These are phyloP conservation scores for Extremus antarcticus DNA, from an alignment of 495 filamentous ascomycete species.

Conservation along the genomic window DNA sequence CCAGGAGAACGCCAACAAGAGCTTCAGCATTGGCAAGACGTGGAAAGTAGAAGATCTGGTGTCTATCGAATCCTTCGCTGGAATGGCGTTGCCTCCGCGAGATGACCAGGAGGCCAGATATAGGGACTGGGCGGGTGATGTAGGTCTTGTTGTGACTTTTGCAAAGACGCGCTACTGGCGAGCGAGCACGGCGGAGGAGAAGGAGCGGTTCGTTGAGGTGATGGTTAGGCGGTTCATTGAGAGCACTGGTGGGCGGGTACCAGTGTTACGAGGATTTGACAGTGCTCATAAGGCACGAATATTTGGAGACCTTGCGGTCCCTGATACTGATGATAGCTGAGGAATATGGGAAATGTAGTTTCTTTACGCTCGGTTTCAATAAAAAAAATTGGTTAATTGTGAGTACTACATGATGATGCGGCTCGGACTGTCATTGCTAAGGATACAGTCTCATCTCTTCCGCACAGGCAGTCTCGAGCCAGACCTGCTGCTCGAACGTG, in stretches of 20 bases:
- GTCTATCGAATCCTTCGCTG: constrained; percentile 64
- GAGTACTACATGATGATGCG: no score
- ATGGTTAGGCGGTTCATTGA: constrained; percentile 90
- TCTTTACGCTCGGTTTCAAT: no score
- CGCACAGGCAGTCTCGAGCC: neutral
- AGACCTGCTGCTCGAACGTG: neutral
- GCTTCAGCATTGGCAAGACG: constrained; percentile 95
- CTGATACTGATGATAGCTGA: no score
- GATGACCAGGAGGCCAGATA: constrained; percentile 49
- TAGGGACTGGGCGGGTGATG: constrained; percentile 61
- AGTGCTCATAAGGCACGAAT: constrained; percentile 57
- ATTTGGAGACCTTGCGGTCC: no score
- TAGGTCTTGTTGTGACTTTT: constrained; percentile 79
- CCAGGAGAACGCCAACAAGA: constrained; percentile 85
- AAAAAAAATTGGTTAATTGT: no score
- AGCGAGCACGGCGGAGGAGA: constrained; percentile 80
- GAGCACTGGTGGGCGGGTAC: constrained; percentile 79
- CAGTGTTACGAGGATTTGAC: constrained; percentile 75
- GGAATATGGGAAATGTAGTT: no score
- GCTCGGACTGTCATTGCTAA: no score
- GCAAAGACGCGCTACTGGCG: constrained; percentile 96
- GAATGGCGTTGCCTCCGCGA: constrained; percentile 33
- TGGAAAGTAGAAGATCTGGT: constrained; percentile 87
- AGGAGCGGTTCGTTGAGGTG: constrained; percentile 93
- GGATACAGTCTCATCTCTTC: neutral